Base-by-base conservation (phyloP, 805 yeast genomes). In the Starmerella powellii region DNA sequence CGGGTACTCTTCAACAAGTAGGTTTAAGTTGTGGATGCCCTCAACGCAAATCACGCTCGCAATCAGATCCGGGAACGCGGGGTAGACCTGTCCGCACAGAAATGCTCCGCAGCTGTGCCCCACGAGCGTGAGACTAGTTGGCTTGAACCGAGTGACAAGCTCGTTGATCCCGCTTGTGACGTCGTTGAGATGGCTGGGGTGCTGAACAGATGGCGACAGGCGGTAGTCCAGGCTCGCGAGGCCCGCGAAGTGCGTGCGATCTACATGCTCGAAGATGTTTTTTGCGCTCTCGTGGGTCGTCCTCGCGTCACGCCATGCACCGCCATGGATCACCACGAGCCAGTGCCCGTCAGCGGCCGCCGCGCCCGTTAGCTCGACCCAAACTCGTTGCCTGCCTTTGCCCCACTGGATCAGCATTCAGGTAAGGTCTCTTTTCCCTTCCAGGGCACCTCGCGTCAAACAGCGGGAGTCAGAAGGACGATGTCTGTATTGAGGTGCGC, bases 71-170 rank as follows among this genome's bases (percentile, higher is more conserved):
- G 37, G 31, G 5, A 47, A 49, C 13, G 18, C 16, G 15, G n/a
- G 17, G 12, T 39, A 35, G 3, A 43, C 29, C 44, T 80, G 87
- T 28, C 76, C 63, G 4, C 70, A 63, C 36, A 81, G 55, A 1
- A 81, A 75, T 1, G 87, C 83, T 2, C 95, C 95, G 4, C 76
- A 91, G 1, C 91, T 80, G 61, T 84, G 94, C 0, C 94, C 95
- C 10, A 73, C 64, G 0, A 76, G 48, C 2, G 60, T 58, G 3
- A 66, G 34, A 20, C 52, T 31, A 3, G 44, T 37, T 13, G 71
- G 50, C 6, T 52, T 45, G 29, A 55, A 51, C 0, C 55, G 49
- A 8, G 42, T 19, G 8, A 46, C 38, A 3, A 61, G 38, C 18
- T 52, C 40, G 19, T 48, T 45, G 6, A 80, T 49, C 0, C 74